phyloP scores from a whole-genome alignment of 2,329 filamentous ascomycete species.

The Emmonsiellopsis sp. region DNA sequence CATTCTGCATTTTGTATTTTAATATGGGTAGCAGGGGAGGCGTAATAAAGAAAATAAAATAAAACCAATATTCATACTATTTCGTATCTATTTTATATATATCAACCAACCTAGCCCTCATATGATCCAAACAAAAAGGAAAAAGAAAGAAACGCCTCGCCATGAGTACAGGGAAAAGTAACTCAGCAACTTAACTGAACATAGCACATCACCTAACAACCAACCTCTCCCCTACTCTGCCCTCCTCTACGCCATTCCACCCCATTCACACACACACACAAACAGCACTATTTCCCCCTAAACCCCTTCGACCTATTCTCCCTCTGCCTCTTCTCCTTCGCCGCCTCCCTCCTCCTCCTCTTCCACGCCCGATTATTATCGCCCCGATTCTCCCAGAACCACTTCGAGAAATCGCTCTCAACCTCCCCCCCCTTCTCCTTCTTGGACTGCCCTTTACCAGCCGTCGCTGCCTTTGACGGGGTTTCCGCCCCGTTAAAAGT shows the following conservation, averaged over 20 bases:
- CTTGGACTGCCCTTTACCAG: background rate
- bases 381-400: constrained; percentile 49
- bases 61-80: no score
- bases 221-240: background rate
- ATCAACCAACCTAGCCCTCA: no score
- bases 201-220: background rate
- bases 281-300: constrained; percentile 1
- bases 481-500: constrained; percentile 18
- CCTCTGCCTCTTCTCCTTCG: constrained; percentile 51
- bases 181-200: background rate
- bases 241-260: background rate
- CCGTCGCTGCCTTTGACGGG: constrained; percentile 5
- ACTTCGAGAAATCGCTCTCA: constrained; percentile 53
- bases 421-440: constrained; percentile 23
- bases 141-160: no score
- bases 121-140: no score
- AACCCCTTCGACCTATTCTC: constrained; percentile 48
- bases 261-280: background rate
- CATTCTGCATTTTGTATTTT: no score
- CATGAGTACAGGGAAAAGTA: background rate
- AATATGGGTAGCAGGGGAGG: no score
- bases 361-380: constrained; percentile 45
- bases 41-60: no score
- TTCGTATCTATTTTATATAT: no score
- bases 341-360: constrained; percentile 48